Evolutionary conservation across 2,329 filamentous ascomycete genomes (phyloP).

Genomic region (Nectriaceae sp.): DNA sequence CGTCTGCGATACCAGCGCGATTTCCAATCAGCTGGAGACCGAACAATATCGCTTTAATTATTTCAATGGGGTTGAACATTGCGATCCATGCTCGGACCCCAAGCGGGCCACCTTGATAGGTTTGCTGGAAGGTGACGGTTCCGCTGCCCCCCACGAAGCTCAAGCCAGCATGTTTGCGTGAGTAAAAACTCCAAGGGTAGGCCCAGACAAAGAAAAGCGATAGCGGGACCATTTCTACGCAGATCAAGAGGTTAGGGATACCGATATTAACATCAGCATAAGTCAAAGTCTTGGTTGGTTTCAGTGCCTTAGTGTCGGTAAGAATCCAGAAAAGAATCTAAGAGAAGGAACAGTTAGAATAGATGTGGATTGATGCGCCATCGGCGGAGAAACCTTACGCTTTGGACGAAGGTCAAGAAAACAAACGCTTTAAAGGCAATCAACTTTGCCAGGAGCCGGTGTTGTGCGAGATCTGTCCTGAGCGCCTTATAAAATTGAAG

Average conservation of each 20-base stretch:
- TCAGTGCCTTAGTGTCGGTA: constrained; percentile 9
- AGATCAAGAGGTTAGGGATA: constrained; percentile 21
- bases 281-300: constrained; percentile 16
- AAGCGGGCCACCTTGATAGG: constrained; percentile 17
- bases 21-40: not conserved
- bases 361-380: no score
- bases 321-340: constrained; percentile 21
- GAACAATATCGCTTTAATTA: no score
- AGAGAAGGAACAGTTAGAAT: no score
- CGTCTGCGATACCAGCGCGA: not conserved
- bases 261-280: constrained; percentile 23
- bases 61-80: constrained; percentile 21
- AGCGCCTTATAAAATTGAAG: constrained; percentile 19
- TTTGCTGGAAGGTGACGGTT: not conserved
- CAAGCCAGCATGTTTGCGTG: not conserved
- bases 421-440: constrained; percentile 22
- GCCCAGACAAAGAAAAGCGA: constrained; percentile 20
- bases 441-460: constrained; percentile 21
- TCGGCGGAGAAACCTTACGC: no score
- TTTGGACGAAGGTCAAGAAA: constrained; percentile 17
- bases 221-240: constrained; percentile 21
- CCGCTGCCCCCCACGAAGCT: not conserved
- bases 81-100: constrained; percentile 17
- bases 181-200: constrained; percentile 23
- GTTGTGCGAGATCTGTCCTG: constrained; percentile 18